These are phyloP conservation scores for Krasilnikovozyma curviuscula DNA, from an alignment of 768 basidiomycete genomes.

Conservation along the genomic window DNA sequence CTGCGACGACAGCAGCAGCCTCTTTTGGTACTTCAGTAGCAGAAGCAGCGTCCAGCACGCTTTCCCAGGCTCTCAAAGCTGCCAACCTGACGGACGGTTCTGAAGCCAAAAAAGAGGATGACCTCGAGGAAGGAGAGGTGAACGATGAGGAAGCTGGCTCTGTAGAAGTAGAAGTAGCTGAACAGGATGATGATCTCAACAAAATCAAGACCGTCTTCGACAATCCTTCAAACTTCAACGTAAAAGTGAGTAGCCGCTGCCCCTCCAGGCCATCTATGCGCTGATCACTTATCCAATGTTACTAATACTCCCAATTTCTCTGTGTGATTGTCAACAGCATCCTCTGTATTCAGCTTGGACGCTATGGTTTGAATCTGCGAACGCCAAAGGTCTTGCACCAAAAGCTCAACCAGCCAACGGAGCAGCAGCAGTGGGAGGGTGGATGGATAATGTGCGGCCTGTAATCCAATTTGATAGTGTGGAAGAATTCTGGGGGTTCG, in stretches of 20 bases:
- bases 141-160: too few species aligned
- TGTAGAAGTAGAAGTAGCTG: too few species aligned
- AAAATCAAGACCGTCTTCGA: constrained; percentile 81
- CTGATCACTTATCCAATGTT: constrained; percentile 5
- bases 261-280: constrained; percentile 8
- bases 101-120: not conserved
- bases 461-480: constrained; percentile 92
- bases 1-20: constrained; percentile 14
- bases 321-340: constrained; percentile 37
- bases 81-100: not conserved
- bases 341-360: constrained; percentile 90
- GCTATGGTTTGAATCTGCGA: constrained; percentile 91
- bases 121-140: not conserved
- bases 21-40: not conserved
- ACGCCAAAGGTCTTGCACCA: constrained; percentile 62
- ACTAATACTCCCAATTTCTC: not conserved
- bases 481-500: constrained; percentile 98
- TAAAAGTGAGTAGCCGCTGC: constrained; percentile 51
- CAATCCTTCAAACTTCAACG: constrained; percentile 81
- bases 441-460: constrained; percentile 98
- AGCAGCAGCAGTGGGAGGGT: constrained; percentile 41
- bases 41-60: not conserved
- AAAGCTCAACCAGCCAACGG: constrained; percentile 46
- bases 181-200: too few species aligned
- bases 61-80: constrained; percentile 1